A percentile compares a stretch with the other conserved stretches of the same genome.
phyloP scores from a whole-genome alignment of 805 yeast species.

The Ogataea salicorniae region DNA sequence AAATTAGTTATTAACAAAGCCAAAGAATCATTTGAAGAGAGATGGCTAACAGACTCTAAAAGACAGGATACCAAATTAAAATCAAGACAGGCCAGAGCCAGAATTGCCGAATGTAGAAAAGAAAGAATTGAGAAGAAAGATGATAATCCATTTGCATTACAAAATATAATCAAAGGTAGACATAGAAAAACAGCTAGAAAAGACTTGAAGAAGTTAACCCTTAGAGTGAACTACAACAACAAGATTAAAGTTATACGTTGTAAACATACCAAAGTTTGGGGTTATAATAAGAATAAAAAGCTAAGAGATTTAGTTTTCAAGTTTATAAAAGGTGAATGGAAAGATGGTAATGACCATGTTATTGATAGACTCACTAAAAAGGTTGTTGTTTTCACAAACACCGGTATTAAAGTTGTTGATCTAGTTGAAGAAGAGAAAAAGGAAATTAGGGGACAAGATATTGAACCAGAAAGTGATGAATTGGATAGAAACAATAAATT shows the following conservation, averaged over 20 bases:
- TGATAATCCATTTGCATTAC: constrained; percentile 30
- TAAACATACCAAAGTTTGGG: constrained; percentile 86
- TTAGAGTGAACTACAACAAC: constrained; percentile 60
- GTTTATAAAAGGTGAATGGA: constrained; percentile 68
- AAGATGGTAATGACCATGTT: constrained; percentile 72
- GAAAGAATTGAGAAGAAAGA: constrained; percentile 41
- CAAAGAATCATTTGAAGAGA: constrained; percentile 43
- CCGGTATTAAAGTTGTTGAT: constrained; percentile 10
- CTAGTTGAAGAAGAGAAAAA: constrained; percentile 1
- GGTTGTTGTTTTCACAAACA: constrained; percentile 27
- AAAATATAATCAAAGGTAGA: constrained; percentile 45
- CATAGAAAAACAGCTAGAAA: constrained; percentile 52
- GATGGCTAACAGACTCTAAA: constrained; percentile 42
- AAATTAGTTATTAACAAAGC: constrained; percentile 60
- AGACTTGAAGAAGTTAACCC: constrained; percentile 49
- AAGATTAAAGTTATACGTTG: constrained; percentile 50
- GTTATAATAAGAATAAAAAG: constrained; percentile 64
- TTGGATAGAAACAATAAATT: constrained; percentile 40
- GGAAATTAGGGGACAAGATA: constrained; percentile 22
- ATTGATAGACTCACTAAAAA: constrained; percentile 48
- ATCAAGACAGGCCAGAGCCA: constrained; percentile 28
- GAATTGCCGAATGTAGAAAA: constrained; percentile 31
- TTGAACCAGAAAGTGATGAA: constrained; percentile 31
- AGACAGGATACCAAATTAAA: constrained; percentile 34
- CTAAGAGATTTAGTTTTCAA: constrained; percentile 57